Base-by-base conservation (phyloP, 2,329 filamentous ascomycete genomes). In the Drechslera avenae region DNA sequence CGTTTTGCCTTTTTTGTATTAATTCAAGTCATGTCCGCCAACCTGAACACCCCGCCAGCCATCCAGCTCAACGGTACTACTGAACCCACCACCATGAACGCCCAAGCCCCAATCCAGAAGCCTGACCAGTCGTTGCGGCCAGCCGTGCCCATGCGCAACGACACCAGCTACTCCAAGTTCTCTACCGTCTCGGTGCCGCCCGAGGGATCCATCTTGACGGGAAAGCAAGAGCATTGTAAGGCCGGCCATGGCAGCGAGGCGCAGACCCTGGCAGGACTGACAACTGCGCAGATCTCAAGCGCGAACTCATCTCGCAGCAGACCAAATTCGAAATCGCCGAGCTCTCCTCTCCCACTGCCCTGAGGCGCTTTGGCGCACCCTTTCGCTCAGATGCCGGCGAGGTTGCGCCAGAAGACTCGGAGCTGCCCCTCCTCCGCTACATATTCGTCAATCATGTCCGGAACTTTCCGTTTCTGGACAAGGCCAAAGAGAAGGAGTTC, bases 381-480 rank as follows among this genome's bases (percentile, higher is more conserved):
- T 99, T 99, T 79, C 88, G 85, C 71, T 97, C 92, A 39, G 90
- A 96, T 45, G 87, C 88, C 54, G 94, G 94, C 57, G 94, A 99
- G 74, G 88, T 99, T 18, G 88, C 91, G 3, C 94, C 94, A 12
- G 83, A 96, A 53, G 91, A 99, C 69, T 97, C 92, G 2, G 93
- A 97, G 64, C 81, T 99, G 21, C 94, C 94, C 14, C 88, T 99
- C 56, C 80, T 99, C 55, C 86, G 94, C 60, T 97, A 94, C 77
- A 96, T 99, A 68, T 99, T 99, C 71, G 94, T 97, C 46, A 89
- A 97, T 71, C 92, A 97, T 86, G 86, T 99, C 52, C 91, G 94
- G 68, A 95, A 97, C 67, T 99, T 99, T 67, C 94, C 94, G 1
- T 99, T 99, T 70, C 83, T 99, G 58, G 91, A 99, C 75, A 91